Evolutionary conservation across 164 flowering plant genomes (phyloP).

Genomic region (Vitis rupestris): DNA sequence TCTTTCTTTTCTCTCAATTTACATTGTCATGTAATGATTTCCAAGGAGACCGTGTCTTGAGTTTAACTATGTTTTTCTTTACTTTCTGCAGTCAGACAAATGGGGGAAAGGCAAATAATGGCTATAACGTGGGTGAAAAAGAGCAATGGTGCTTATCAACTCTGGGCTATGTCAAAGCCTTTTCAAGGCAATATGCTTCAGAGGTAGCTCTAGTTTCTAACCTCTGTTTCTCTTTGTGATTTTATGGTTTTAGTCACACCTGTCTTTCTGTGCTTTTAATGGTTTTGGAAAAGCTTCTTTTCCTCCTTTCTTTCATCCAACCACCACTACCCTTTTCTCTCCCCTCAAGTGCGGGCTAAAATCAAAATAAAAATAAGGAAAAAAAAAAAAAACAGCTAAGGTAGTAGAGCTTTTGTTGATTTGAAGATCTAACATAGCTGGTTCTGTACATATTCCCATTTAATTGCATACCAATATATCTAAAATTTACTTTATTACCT

Average conservation of each 20-base stretch:
- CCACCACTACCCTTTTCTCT: no score
- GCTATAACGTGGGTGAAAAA: conserved; percentile 60
- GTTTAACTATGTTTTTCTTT: neutral
- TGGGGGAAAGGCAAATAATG: conserved; percentile 35
- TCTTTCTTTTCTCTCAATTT: neutral
- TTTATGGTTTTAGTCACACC: neutral
- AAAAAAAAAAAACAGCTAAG: no score
- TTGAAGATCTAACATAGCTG: no score
- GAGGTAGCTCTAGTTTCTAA: conserved; percentile 52
- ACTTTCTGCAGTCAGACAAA: conserved; percentile 45
- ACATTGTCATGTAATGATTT: neutral
- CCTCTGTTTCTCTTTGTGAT: neutral
- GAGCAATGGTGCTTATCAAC: conserved; percentile 91
- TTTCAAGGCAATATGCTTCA: conserved; percentile 88
- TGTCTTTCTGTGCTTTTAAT: no score
- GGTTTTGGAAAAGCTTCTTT: no score
- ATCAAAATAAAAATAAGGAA: no score
- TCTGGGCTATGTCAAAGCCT: conserved; percentile 84
- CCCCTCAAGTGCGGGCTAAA: no score
- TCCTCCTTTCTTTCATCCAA: no score
- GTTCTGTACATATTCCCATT: no score
- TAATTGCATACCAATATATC: no score
- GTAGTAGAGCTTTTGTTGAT: no score
- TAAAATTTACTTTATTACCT: no score
- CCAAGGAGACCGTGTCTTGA: neutral